Base-by-base conservation (phyloP, 805 yeast genomes). In the Hanseniaspora singularis region DNA sequence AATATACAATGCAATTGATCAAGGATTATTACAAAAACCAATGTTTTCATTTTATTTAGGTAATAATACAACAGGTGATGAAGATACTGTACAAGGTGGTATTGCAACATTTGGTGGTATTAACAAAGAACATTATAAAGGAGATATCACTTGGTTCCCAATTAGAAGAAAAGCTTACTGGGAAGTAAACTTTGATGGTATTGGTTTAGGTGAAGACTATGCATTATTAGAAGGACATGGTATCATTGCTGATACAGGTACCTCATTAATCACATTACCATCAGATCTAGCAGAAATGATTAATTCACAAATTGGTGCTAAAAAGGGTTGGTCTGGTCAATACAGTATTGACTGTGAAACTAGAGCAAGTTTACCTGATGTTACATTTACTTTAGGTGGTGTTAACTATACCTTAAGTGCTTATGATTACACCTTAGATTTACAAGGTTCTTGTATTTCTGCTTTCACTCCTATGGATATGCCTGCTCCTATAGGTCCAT, bases 111-210 rank as follows among this genome's bases (percentile, higher is more conserved):
- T 92, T 61, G 98, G 98, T 64, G 98, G 98, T 56, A 71, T 80
- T 55, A 96, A 89, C 61, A 73, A 78, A 56, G 63, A 79, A 52
- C 75, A 78, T 62, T 86, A 69, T 65, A 66, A 70, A 41, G 98
- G 98, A 54, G 77, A 89, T 55, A 74, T 92, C 59, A 83, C 89
- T 45, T 87, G 94, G 87, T 75, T 92, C 67, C 98, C 98, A 50
- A 94, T 92, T 52, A 86, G 98, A 73, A 85, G 98, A 75, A 87
- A 88, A 79, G 98, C 97, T 28, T 92, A 92, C 76, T 92, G 98
- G 98, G 98, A 92, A 73, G 98, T 92, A 51, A 76, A 81, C 56
- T 81, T 92, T 56, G 86, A 86, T 57, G 88, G 95, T 56, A 72
- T 92, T 63, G 84, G 88, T 37, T 73, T 92, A 53, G 98, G 98